These are phyloP conservation scores for Xanthoconium separans DNA, from an alignment of 1,284 basidiomycete genomes.

Conservation along the genomic window DNA sequence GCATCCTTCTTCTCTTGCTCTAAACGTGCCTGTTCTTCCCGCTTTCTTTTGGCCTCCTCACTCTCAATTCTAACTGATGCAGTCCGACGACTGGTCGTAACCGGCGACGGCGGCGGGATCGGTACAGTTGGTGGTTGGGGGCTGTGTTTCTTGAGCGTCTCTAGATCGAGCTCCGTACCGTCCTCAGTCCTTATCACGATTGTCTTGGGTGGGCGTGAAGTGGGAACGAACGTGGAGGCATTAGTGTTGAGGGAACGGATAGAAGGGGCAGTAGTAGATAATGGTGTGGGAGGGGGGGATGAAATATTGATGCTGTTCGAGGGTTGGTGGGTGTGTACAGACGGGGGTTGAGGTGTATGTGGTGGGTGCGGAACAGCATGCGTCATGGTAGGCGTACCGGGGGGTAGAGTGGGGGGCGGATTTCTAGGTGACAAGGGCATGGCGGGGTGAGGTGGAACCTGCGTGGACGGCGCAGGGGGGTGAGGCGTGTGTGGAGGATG, in stretches of 20 bases:
- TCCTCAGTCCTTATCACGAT: conserved; percentile 45
- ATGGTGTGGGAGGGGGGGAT: conserved; percentile 70
- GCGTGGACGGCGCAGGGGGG: conserved; percentile 25
- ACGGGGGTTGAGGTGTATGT: conserved; percentile 50
- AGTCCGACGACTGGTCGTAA: conserved; percentile 34
- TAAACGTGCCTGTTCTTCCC: conserved; percentile 52
- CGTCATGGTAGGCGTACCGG: conserved; percentile 63
- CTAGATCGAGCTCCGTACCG: conserved; percentile 60
- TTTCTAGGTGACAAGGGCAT: conserved; percentile 67
- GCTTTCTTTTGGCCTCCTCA: conserved; percentile 52
- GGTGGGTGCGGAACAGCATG: conserved; percentile 51
- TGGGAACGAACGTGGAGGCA: conserved; percentile 65
- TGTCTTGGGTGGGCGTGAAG: conserved; percentile 22
- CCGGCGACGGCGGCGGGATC: conserved; percentile 41
- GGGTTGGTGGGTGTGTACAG: conserved; percentile 49
- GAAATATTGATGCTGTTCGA: conserved; percentile 50
- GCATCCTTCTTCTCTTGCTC: conserved; percentile 39
- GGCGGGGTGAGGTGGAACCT: conserved; percentile 41
- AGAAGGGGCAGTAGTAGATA: conserved; percentile 42
- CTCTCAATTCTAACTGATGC: conserved; percentile 53
- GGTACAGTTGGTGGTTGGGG: conserved; percentile 42
- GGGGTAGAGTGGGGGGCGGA: conserved; percentile 50
- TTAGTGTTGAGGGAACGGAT: conserved; percentile 53
- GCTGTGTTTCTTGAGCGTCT: conserved; percentile 48
- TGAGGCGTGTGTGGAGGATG: conserved; percentile 35